phyloP scores from a whole-genome alignment of 805 yeast species.

The Wickerhamomyces silvicola region DNA sequence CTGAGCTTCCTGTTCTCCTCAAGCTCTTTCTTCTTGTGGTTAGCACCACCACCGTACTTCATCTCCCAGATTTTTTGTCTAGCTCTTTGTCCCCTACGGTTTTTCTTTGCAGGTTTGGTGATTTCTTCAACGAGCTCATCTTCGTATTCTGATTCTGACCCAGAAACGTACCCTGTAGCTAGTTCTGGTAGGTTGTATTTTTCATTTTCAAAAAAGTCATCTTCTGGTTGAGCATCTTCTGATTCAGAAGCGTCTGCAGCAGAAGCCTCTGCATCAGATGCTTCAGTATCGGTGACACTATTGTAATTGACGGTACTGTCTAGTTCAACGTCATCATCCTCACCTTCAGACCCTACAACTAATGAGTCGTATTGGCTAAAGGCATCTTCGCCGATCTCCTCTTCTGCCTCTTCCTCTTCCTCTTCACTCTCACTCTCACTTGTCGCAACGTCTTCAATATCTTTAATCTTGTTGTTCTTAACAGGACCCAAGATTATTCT shows the following conservation, averaged over 20 bases:
- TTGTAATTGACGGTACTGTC: slow-evolving; percentile 36
- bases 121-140: slow-evolving; percentile 44
- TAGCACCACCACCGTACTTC: slow-evolving; percentile 81
- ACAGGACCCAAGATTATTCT: slow-evolving; percentile 28
- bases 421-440: slow-evolving; percentile 19
- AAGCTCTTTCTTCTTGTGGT: slow-evolving; percentile 67
- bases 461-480: slow-evolving; percentile 19
- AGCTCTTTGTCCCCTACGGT: slow-evolving; percentile 95
- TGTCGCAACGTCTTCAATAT: slow-evolving; percentile 13
- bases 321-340: slow-evolving; percentile 32
- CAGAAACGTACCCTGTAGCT: slow-evolving; percentile 77
- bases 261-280: slow-evolving; percentile 29
- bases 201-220: slow-evolving; percentile 35
- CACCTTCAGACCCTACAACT: slow-evolving; percentile 33
- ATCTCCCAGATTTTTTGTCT: slow-evolving; percentile 95
- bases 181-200: slow-evolving; percentile 54
- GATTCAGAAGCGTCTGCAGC: slow-evolving; percentile 20
- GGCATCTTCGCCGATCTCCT: slow-evolving; percentile 21
- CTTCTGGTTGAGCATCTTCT: slow-evolving; percentile 24
- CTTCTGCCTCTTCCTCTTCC: slow-evolving; percentile 20
- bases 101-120: slow-evolving; percentile 57
- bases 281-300: slow-evolving; percentile 62
- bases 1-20: slow-evolving; percentile 48
- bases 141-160: slow-evolving; percentile 57
- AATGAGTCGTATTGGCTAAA: slow-evolving; percentile 30